phyloP scores from a whole-genome alignment of 108 stramenopile species.

The Skeletonema menzelii region DNA sequence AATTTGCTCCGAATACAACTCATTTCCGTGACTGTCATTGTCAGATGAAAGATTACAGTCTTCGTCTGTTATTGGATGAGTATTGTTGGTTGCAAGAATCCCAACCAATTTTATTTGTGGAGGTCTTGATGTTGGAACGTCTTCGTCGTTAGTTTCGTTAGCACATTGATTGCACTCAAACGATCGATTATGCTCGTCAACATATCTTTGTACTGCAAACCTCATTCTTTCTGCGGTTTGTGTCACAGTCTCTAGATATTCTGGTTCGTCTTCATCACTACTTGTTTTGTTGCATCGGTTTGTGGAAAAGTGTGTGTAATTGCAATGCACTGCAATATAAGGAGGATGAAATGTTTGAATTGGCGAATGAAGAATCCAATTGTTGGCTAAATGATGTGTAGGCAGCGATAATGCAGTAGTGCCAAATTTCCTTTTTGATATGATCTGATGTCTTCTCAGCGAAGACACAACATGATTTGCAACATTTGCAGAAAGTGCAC shows the following conservation, averaged over 20 bases:
- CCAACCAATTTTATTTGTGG: constrained; percentile 55
- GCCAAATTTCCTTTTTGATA: no score
- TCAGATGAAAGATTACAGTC: neutral
- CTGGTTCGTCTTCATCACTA: constrained; percentile 1
- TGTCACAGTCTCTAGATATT: constrained; percentile 45
- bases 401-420: no score
- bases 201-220: constrained; percentile 45
- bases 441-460: neutral
- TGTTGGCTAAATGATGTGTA: neutral
- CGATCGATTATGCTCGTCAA: constrained; percentile 10
- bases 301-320: neutral
- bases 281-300: neutral
- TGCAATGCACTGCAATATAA: neutral
- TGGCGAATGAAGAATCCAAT: neutral
- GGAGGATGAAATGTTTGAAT: neutral
- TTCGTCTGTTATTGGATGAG: constrained; percentile 1
- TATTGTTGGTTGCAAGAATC: constrained; percentile 49
- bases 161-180: neutral
- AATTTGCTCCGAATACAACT: constrained; percentile 85
- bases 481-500: neutral
- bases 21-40: constrained; percentile 22
- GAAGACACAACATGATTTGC: neutral
- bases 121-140: neutral
- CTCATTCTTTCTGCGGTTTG: constrained; percentile 55
- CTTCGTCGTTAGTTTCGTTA: neutral